Evolutionary conservation across 1,284 basidiomycete species (phyloP), one percentile per base, ranked within the genome.

Genomic region (Inonotus obliquus): DNA sequence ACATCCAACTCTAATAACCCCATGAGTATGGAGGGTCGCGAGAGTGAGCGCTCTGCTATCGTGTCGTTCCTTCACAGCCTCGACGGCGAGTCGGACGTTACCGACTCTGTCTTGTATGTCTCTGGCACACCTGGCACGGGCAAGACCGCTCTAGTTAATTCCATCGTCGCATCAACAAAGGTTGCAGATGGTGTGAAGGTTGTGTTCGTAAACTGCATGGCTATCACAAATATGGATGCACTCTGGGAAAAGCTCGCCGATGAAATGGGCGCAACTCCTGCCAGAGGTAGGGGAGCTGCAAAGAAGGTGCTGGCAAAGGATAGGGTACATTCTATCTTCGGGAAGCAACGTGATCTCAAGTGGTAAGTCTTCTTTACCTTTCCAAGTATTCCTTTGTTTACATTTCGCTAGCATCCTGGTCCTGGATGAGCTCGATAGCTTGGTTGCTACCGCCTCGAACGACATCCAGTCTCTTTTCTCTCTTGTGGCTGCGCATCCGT

Each of bases 81-180:
- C 56, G 65, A 73, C 17, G 67, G 69, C 47, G 70, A 70, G 23
- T 66, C 70, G 23, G 68, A 68, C 10, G 67, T 72, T 17, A 76
- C 78, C 14, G 78, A 80, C 48, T 51, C 59, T 25, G 59, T 64
- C 32, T 76, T 92, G 58, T 92, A 91, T 70, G 84, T 92, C 57
- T 92, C 90, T 17, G 90, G 90, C 32, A 79, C 87, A 0, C 90
- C 91, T 14, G 91, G 90, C 0, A 89, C 89, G 4, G 91, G 90
- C 29, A 92, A 92, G 75, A 92, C 91, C 1, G 91, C 90, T 0
- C 76, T 92, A 9, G 83, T 92, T 37, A 89, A 87, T 68, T 76
- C 82, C 4, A 74, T 91, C 52, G 70, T 92, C 27, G 73, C 67
- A 4, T 66, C 68, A 1, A 63, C 79, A 23, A 71, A 76, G 19